Evolutionary conservation across 345 rosid genomes (phyloP), one percentile per base, ranked within the genome.

Genomic region (Clausena lansium): DNA sequence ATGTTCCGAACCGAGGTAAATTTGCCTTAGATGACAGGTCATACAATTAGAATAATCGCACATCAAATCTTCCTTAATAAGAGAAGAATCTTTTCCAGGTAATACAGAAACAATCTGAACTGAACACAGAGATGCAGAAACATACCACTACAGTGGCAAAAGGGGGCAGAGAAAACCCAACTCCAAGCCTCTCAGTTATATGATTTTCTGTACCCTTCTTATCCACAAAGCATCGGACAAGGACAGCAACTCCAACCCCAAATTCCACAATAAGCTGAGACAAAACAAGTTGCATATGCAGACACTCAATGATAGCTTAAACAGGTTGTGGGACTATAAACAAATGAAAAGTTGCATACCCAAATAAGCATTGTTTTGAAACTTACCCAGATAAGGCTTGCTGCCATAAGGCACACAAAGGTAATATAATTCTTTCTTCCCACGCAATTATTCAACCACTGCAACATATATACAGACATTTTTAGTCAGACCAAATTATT

Each of bases 371-470:
- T 60, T 22, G 32, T 57, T 30, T 17, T 60, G 59, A 79, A 83
- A 76, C 85, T 80, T 91, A 95, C 98, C 99, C 99, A 95, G 67
- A 88, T 61, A 67, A 95, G 91, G 89, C 96, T 90, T 65, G 87
- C 84, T 25, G 97, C 96, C 97, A 95, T 92, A 28, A 93, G 95
- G 79, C 91, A 92, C 78, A 95, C 88, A 85, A 95, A 95, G 50
- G 92, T 93, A 82, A 91, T 70, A 75, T 95, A 95, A 76, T 95
- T 95, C 85, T 87, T 93, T 86, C 92, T 85, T 67, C 99, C 99
- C 65, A 93, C 98, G 30, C 99, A 93, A 76, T 95, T 95, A 87
- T 93, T 95, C 81, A 95, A 79, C 99, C 99, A 95, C 98, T 95
- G 90, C 82, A 85, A 36, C 79, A 81, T 76, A 84, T 68, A 75